Evolutionary conservation across 305 asterid species (phyloP).

Genomic region (Ajuga reptans): DNA sequence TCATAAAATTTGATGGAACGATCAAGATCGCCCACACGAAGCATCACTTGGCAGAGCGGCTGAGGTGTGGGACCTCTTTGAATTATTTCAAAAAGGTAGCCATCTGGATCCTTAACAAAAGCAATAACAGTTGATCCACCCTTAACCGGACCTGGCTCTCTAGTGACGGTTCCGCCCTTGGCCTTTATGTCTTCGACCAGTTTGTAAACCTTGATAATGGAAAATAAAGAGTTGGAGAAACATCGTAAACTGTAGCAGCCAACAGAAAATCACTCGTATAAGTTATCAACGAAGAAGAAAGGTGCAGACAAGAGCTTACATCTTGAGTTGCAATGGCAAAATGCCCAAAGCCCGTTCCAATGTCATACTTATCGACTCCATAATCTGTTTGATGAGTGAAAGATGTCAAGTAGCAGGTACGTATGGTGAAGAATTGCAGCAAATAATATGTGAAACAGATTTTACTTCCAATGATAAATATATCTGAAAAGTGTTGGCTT

Average conservation of each 20-base stretch:
- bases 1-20: conserved; percentile 87
- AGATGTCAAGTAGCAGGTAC: conserved; percentile 8
- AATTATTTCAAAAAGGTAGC: conserved; percentile 77
- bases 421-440: background rate
- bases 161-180: conserved; percentile 83
- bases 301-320: conserved; percentile 38
- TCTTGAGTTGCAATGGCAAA: conserved; percentile 86
- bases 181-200: conserved; percentile 70
- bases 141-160: conserved; percentile 97
- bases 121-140: conserved; percentile 86
- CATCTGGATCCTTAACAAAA: conserved; percentile 94
- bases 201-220: conserved; percentile 60
- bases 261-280: conserved; percentile 20
- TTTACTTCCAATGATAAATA: background rate
- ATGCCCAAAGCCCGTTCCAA: conserved; percentile 94
- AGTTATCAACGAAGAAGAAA: conserved; percentile 2
- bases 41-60: conserved; percentile 98
- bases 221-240: conserved; percentile 15
- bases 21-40: conserved; percentile 96
- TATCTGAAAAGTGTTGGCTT: background rate
- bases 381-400: conserved; percentile 46
- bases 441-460: background rate
- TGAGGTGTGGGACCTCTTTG: conserved; percentile 86
- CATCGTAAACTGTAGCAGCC: conserved; percentile 14
- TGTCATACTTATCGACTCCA: conserved; percentile 83